These are phyloP conservation scores for Ophiostoma perfectum DNA, from an alignment of 2,329 filamentous ascomycete genomes.

Conservation along the genomic window DNA sequence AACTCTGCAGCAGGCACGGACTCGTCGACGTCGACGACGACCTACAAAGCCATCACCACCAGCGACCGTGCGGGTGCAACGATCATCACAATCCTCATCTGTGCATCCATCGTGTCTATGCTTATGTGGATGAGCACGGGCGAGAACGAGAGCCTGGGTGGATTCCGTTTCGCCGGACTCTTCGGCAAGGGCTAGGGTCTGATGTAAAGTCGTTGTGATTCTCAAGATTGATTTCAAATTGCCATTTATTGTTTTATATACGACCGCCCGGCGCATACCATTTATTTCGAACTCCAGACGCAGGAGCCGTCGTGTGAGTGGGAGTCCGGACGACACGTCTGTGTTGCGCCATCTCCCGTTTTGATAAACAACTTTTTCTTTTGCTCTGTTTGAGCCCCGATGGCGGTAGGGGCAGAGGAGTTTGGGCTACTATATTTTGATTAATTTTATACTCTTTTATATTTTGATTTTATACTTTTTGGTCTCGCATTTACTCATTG, in stretches of 20 bases:
- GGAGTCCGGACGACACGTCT: not conserved
- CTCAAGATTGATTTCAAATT: not conserved
- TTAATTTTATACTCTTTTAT: not conserved
- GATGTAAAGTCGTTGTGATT: slow-evolving; percentile 11
- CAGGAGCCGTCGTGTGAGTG: slow-evolving; percentile 1
- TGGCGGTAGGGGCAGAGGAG: slow-evolving; percentile 10
- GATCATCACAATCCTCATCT: slow-evolving; percentile 36
- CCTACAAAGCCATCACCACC: slow-evolving; percentile 27
- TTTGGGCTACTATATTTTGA: slow-evolving; percentile 3
- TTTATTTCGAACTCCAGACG: not conserved
- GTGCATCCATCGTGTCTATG: slow-evolving; percentile 34
- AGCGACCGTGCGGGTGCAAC: slow-evolving; percentile 40
- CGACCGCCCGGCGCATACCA: slow-evolving; percentile 13
- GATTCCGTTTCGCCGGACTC: slow-evolving; percentile 22
- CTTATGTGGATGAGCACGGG: slow-evolving; percentile 36
- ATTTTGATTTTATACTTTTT: not conserved
- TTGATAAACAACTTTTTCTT: not conserved
- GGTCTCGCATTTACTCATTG: not conserved
- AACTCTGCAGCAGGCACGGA: slow-evolving; percentile 32
- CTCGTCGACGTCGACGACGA: slow-evolving; percentile 4
- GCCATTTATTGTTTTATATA: slow-evolving; percentile 9
- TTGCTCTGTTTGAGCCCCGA: slow-evolving; percentile 3
- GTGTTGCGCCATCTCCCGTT: not conserved
- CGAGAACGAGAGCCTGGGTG: slow-evolving; percentile 22
- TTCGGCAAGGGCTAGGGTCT: slow-evolving; percentile 23